Base-by-base conservation (phyloP, 257 asterid genomes). In the Capsicum baccatum region DNA sequence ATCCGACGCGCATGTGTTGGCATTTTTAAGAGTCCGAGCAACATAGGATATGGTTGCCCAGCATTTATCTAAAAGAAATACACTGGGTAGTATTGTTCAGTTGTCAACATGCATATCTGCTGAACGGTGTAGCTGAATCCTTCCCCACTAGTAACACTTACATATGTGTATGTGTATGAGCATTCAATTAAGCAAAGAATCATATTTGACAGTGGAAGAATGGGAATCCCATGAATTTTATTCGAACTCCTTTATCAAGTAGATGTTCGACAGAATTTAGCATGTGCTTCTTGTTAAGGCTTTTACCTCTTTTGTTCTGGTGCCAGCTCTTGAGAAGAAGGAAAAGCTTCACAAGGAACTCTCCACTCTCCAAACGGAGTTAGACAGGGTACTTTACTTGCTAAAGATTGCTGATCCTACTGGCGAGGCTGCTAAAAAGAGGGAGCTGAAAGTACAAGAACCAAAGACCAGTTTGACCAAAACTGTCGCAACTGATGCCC, bases 381-480 rank as follows among this genome's bases (percentile, higher is more conserved):
- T 95, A 90, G 97, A 95, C 85, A 92, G 96, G 89, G 91, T 95
- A 81, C 89, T 91, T 9, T 94, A 92, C 93, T 94, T 97, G 94
- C 91, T 97, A 88, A 94, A 84, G 89, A 90, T 97, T 83, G 99
- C 99, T 47, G 99, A 97, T 89, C 99, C 99, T 14, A 78, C 91
- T 0, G 99, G 97, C 86, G 99, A 92, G 90, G 98, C 98, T 79
- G 92, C 93, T 55, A 89, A 80, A 87, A 92, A 87, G 88, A 91
- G 94, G 89, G 94, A 91, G 85, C 60, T 90, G 16, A 83, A 85
- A 83, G 91, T 81, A 80, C 90, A 84, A 80, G 90, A 88, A 21
- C 94, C 92, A 84, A 84, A 83, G 64, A 37, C 80, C 33, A 42
- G 83, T 52, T 79, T 80, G 50, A 55, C 55, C 57, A 70, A 84